Percentiles rank a stretch among this genome's conserved stretches.
phyloP scores from a whole-genome alignment of 1,284 basidiomycete species.

The Heterobasidion irregulare region DNA sequence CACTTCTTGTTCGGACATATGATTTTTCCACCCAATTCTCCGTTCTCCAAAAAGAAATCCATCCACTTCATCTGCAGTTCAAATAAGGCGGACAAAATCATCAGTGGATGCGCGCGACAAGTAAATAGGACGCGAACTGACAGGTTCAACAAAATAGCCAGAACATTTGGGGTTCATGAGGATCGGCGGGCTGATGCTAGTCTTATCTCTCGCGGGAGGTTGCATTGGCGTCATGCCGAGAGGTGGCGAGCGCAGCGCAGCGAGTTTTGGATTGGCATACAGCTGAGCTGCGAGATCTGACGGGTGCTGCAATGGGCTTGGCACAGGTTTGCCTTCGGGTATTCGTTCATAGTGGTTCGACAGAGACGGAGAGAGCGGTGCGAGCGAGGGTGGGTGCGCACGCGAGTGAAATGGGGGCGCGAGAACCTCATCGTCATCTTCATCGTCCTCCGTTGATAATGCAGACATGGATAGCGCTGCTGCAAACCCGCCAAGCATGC shows the following conservation, averaged over 20 bases:
- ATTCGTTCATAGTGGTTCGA: background rate
- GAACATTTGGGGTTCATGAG: slow-evolving; percentile 77
- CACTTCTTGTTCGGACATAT: slow-evolving; percentile 89
- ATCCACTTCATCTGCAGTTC: slow-evolving; percentile 86
- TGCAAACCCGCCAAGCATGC: slow-evolving; percentile 12
- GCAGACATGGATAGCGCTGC: slow-evolving; percentile 35
- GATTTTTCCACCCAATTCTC: slow-evolving; percentile 81
- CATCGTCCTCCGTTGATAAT: slow-evolving; percentile 28
- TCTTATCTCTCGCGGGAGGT: slow-evolving; percentile 13
- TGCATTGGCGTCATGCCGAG: slow-evolving; percentile 21
- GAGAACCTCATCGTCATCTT: slow-evolving; percentile 6
- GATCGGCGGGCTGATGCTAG: slow-evolving; percentile 49
- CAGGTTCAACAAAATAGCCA: slow-evolving; percentile 94
- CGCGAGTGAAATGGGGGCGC: background rate
- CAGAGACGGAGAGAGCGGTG: background rate
- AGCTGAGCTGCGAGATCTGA: slow-evolving; percentile 43
- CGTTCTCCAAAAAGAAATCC: slow-evolving; percentile 69
- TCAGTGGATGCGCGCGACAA: background rate
- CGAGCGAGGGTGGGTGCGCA: too few species aligned
- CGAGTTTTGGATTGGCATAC: slow-evolving; percentile 43
- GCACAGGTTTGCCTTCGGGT: background rate
- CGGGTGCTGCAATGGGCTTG: slow-evolving; percentile 19
- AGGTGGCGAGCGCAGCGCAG: slow-evolving; percentile 33
- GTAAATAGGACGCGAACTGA: slow-evolving; percentile 28
- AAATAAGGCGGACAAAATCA: background rate